Evolutionary conservation across 495 filamentous ascomycete species (phyloP), one percentile per base, ranked within the genome.

Genomic region (Annulohypoxylon moriforme): DNA sequence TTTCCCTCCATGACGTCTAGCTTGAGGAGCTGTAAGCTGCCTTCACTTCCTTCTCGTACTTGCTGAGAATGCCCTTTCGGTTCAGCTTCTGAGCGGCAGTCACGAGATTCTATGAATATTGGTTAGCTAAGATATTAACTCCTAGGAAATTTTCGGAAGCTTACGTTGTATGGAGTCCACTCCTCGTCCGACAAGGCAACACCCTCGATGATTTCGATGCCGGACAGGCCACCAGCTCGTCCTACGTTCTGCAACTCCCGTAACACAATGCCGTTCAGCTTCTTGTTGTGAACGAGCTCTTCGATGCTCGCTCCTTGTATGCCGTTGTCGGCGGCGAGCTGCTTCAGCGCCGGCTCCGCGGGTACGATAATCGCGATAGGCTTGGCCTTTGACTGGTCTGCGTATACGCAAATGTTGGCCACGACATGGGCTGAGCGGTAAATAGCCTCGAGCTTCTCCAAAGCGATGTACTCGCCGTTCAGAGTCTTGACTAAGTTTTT

Each of bases 401-500:
- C 96, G 75, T 96, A 94, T 55, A 97, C 92, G 78, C 96, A 98
- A 80, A 99, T 97, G 81, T 99, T 99, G 75, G 86, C 91, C 22
- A 98, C 94, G 2, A 98, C 87, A 6, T 91, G 86, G 4, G 89
- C 87, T 33, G 94, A 90, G 62, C 96, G 93, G 83, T 99, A 99
- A 68, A 97, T 85, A 3, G 94, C 94, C 83, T 99, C 96, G 58
- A 99, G 92, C 88, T 99, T 99, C 89, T 99, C 96, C 18, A 99
- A 87, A 33, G 96, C 96, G 77, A 99, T 97, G 81, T 99, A 99
- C 84, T 99, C 96, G 75, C 96, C 96, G 77, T 94, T 93, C 62
- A 92, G 85, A 2, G 94, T 99, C 90, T 98, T 98, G 79, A 97
- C 91, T 68, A 98, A 81, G 79, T 98, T 98, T 91, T 98, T 98